Evolutionary conservation across 345 rosid genomes (phyloP).

Genomic region (Cardamine resedifolia): DNA sequence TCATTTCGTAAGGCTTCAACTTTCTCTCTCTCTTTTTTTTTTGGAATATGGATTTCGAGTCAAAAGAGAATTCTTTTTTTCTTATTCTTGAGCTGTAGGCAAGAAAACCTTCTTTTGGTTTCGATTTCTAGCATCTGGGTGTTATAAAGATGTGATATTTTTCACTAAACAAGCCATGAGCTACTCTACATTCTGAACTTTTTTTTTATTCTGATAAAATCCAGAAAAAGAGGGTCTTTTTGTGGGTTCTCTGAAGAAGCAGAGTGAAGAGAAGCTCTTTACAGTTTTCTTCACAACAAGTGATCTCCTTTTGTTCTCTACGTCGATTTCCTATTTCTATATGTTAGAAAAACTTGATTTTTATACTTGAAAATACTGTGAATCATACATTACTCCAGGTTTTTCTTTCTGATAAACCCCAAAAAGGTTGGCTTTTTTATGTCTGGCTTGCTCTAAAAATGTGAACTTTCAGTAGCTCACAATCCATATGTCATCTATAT

Average conservation of each 20-base stretch:
- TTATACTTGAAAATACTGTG: background rate
- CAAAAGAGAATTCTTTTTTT: background rate
- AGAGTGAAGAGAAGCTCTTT: background rate
- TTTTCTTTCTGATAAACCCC: background rate
- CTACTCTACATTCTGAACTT: no score
- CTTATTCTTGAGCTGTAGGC: background rate
- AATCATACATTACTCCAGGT: background rate
- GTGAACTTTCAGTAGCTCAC: background rate
- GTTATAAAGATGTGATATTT: background rate
- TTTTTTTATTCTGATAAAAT: no score
- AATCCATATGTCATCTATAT: background rate
- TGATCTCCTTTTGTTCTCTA: no score
- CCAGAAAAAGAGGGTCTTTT: background rate
- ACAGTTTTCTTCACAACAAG: background rate
- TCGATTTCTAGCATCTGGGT: background rate
- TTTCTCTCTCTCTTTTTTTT: background rate
- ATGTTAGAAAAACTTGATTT: background rate
- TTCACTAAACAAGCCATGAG: no score
- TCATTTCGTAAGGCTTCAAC: background rate
- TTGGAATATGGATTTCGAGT: background rate
- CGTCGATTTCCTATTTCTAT: no score
- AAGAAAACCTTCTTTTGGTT: background rate
- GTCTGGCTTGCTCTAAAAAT: slow-evolving; percentile 5
- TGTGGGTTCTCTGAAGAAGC: background rate
- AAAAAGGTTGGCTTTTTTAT: background rate